Evolutionary conservation across 2,329 filamentous ascomycete genomes (phyloP), one percentile per base, ranked within the genome.

Genomic region (Endoconidiophora polonica): DNA sequence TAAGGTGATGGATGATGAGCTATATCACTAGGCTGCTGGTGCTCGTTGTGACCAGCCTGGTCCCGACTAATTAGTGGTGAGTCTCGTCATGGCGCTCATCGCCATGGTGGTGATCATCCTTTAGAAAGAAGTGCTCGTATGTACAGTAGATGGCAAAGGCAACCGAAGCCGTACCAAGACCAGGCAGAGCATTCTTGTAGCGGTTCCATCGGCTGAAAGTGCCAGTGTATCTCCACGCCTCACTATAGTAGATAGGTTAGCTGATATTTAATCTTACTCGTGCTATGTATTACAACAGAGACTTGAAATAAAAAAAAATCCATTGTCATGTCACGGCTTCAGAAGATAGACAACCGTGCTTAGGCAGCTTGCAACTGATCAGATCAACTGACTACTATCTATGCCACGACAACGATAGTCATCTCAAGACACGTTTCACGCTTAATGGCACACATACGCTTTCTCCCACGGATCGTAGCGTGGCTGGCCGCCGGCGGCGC

Each of bases 191-290:
- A 60, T 76, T 72, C 70, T 81, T 87, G 72, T 95, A 91, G 59
- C 91, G 83, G 70, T 94, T 94, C 69, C 73, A 83, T 59, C 90
- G 78, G 57, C 81, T 82, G 72, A 95, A 96, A 49, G 77, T 81
- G 56, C 90, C 91, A 36, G 76, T 80, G 72, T 94, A 95, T 67
- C 91, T 77, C 91, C 91, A 98, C 62, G 84, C 76, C 72, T 98
- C 91, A 62, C 91, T 98, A 64, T 56, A 36, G 22, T 4, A 29
- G 26, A 29, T 29, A 29, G 3, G 26, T 45, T 45, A 45, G 23
- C 39, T 16, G 39, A 29, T 29, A 29, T 9, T 10, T 29, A 9
- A 29, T 29, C 5, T 29, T 29, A 10, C 26, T 29, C 26, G 26
- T 10, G 26, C 7, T 5, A 29, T 24, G 47, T 46, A 24, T 18